Evolutionary conservation across 805 yeast species (phyloP).

Genomic region (Hanseniaspora meyeri): DNA sequence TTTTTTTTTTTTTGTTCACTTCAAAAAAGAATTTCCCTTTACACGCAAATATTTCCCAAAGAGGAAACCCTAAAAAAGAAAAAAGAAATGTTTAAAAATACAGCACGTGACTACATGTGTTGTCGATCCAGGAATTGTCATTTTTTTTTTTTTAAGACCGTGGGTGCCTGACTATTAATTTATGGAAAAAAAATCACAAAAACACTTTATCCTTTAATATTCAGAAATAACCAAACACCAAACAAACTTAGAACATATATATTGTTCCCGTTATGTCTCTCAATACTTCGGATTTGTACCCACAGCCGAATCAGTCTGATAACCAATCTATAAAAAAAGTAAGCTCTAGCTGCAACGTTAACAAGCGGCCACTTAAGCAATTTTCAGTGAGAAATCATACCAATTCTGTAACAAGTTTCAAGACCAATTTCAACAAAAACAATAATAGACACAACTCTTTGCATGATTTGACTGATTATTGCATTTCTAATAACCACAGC

Average conservation of each 20-base stretch:
- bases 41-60: background rate
- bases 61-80: conserved; percentile 31
- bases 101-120: conserved; percentile 15
- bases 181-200: background rate
- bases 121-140: background rate
- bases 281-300: background rate
- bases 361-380: conserved; percentile 7
- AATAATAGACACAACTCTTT: background rate
- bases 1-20: no score
- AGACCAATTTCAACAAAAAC: background rate
- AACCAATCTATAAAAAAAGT: background rate
- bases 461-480: conserved; percentile 2
- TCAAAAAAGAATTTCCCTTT: background rate
- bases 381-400: conserved; percentile 4
- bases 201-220: background rate
- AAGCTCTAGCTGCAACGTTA: background rate
- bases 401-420: conserved; percentile 1
- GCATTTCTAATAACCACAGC: background rate
- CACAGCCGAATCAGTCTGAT: conserved; percentile 9
- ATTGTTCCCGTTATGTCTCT: background rate
- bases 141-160: no score
- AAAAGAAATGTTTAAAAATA: conserved; percentile 34
- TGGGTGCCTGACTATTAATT: no score
- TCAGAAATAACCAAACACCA: background rate
- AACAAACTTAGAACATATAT: background rate